Conservation (phyloP, 2,329 filamentous ascomycete genomes). For the Diplodia corticola region DNA sequence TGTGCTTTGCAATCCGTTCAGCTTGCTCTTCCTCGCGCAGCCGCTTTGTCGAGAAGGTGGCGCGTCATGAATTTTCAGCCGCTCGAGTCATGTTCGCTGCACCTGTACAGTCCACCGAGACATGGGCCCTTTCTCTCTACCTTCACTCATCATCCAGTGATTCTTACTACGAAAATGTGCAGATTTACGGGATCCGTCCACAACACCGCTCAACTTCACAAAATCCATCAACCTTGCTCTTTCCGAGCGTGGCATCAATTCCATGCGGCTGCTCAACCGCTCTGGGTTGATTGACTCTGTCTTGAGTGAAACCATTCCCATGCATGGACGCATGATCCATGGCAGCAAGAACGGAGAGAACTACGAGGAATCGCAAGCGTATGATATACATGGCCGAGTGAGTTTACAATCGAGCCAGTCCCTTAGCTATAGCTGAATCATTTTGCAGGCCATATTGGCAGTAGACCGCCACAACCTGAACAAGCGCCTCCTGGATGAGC, state of each 20-base stretch:
- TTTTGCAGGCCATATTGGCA: constrained; percentile 72
- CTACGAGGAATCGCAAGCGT: constrained; percentile 79
- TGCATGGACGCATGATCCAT: constrained; percentile 97
- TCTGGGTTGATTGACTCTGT: constrained; percentile 71
- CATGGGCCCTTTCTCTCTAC: not conserved
- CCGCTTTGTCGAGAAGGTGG: not conserved
- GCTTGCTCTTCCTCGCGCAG: not conserved
- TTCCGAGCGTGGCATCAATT: constrained; percentile 90
- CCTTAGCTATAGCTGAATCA: not conserved
- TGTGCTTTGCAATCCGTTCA: not conserved
- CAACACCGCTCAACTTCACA: constrained; percentile 87
- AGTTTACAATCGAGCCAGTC: constrained; percentile 29
- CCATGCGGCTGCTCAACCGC: constrained; percentile 70
- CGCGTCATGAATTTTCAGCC: constrained; percentile 16
- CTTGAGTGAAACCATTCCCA: constrained; percentile 78
- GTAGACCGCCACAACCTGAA: constrained; percentile 85
- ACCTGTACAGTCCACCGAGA: not conserved
- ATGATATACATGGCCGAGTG: constrained; percentile 86
- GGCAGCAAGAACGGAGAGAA: constrained; percentile 65
- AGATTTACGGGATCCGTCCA: constrained; percentile 86
- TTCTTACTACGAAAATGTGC: constrained; percentile 23
- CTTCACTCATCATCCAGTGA: not conserved
- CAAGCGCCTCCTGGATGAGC: constrained; percentile 75
- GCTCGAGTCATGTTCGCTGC: constrained; percentile 14
- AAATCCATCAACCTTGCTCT: constrained; percentile 98